Percentiles rank a stretch among this genome's conserved stretches.
Conservation (phyloP, 164 flowering plant species). For the Piper longum region DNA sequence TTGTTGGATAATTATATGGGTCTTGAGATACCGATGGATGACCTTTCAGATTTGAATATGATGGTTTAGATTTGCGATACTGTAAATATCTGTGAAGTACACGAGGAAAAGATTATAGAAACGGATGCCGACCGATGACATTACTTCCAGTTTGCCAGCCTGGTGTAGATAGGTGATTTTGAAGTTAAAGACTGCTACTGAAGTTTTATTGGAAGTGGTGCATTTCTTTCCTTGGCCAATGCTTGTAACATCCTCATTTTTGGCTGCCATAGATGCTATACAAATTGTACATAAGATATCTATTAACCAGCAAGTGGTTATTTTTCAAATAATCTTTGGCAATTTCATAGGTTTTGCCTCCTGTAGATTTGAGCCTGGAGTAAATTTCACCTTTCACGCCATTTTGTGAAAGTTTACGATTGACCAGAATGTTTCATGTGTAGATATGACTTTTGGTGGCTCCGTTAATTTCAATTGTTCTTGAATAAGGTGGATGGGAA, state of each 20-base stretch:
- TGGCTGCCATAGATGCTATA: not conserved
- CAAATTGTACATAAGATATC: not conserved
- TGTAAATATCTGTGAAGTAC: conserved; percentile 56
- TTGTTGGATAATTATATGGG: conserved; percentile 61
- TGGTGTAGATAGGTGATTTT: not conserved
- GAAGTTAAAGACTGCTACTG: not conserved
- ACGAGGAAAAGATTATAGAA: conserved; percentile 13
- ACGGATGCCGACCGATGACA: not conserved
- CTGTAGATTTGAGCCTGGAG: too few species aligned
- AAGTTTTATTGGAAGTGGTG: not conserved
- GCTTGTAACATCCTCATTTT: not conserved
- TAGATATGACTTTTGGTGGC: too few species aligned
- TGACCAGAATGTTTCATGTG: too few species aligned
- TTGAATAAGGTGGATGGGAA: too few species aligned
- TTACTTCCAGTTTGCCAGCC: not conserved
- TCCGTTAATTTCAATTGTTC: too few species aligned
- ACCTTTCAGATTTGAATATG: conserved; percentile 63
- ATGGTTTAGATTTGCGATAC: conserved; percentile 41
- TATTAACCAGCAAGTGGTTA: too few species aligned
- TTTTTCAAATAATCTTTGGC: too few species aligned
- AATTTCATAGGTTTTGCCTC: too few species aligned
- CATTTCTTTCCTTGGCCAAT: not conserved
- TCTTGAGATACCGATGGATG: conserved; percentile 78
- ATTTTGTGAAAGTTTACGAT: too few species aligned
- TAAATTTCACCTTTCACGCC: too few species aligned